Evolutionary conservation across 2,329 filamentous ascomycete genomes (phyloP), one percentile per base, ranked within the genome.

Genomic region (Orbilia javanica): DNA sequence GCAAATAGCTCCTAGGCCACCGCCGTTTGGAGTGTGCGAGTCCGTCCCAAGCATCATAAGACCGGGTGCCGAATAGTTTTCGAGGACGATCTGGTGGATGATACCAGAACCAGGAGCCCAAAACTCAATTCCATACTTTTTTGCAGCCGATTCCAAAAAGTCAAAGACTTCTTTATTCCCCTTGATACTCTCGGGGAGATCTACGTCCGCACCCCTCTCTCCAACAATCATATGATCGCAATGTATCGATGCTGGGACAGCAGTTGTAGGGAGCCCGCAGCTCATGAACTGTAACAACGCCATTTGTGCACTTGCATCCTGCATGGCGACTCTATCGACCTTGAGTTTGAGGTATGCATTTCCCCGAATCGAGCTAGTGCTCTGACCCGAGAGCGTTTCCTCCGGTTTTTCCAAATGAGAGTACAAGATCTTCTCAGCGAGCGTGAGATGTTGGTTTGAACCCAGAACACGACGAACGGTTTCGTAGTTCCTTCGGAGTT

Each of bases 151-250:
- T 87, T 97, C 95, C 72, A 99, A 85, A 84, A 99, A 99, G 85
- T 97, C 93, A 83, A 97, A 99, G 0, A 99, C 94, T 87, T 99
- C 96, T 84, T 94, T 94, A 85, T 99, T 99, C 55, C 92, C 92
- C 85, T 91, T 88, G 79, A 99, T 96, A 48, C 94, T 96, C 34
- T 91, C 89, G 29, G 91, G 89, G 79, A 99, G 86, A 85, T 99
- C 96, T 25, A 90, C 89, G 82, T 95, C 91, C 39, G 95, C 96
- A 75, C 96, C 96, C 83, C 91, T 92, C 85, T 96, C 91, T 71
- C 95, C 96, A 31, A 98, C 95, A 85, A 99, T 98, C 90, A 99
- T 91, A 85, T 99, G 96, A 86, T 99, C 96, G 85, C 96, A 99
- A 86, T 99, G 96, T 81, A 98, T 97, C 84, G 94, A 97, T 60